A percentile compares a stretch with the other conserved stretches of the same genome.
phyloP scores from a whole-genome alignment of 257 asterid genomes.

The Jasminum sambac region DNA sequence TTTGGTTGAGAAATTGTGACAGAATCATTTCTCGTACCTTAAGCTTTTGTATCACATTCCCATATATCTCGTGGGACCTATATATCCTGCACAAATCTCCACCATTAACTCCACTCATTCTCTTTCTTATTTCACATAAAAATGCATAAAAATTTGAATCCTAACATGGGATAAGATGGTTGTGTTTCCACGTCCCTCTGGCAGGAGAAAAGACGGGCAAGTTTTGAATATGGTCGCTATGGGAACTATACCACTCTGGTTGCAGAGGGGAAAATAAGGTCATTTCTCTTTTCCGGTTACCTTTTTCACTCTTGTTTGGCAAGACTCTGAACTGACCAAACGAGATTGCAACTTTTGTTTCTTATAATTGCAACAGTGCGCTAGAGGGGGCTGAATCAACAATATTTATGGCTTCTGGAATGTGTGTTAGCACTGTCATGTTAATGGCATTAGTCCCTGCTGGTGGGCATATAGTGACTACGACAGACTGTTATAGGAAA shows the following conservation, averaged over 20 bases:
- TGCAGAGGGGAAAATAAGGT: slow-evolving; percentile 90
- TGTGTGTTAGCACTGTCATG: slow-evolving; percentile 82
- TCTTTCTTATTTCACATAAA: no score
- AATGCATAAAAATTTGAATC: no score
- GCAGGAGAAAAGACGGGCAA: slow-evolving; percentile 76
- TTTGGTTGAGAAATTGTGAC: background rate
- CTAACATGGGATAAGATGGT: no score
- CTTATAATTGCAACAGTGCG: slow-evolving; percentile 56
- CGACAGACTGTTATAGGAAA: slow-evolving; percentile 91
- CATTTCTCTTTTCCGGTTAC: slow-evolving; percentile 14
- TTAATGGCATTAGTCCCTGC: slow-evolving; percentile 88
- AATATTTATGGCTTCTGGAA: slow-evolving; percentile 1
- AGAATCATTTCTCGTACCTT: background rate
- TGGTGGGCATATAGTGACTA: slow-evolving; percentile 90
- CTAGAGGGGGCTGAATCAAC: slow-evolving; percentile 71
- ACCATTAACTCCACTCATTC: no score
- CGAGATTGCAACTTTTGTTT: slow-evolving; percentile 12
- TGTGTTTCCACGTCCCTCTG: slow-evolving; percentile 10
- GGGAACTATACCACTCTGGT: slow-evolving; percentile 86
- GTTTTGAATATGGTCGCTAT: slow-evolving; percentile 92
- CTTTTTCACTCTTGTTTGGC: slow-evolving; percentile 11
- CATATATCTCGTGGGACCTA: no score
- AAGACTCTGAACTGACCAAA: slow-evolving; percentile 14
- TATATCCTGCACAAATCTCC: no score
- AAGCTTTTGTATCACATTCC: no score